Conservation (phyloP, 2,329 filamentous ascomycete genomes). For the Periglandula ipomoeae region DNA sequence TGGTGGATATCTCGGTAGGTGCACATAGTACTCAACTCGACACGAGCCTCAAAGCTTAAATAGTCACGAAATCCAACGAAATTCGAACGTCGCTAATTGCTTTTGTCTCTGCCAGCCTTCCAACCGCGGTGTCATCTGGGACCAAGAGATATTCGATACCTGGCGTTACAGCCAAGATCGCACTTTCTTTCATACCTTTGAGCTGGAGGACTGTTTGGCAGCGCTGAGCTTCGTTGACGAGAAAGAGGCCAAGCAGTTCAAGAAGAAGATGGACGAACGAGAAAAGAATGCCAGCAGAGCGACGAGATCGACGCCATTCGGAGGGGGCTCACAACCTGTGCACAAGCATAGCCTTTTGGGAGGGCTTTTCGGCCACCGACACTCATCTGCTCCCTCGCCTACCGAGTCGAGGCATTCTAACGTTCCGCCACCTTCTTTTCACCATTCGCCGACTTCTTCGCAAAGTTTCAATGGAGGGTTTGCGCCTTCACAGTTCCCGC, state of each 20-base stretch:
- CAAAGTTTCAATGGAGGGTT: slow-evolving; percentile 37
- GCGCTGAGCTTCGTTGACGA: slow-evolving; percentile 91
- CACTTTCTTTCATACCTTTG: slow-evolving; percentile 96
- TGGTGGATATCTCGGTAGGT: slow-evolving; percentile 86
- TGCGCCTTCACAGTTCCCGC: slow-evolving; percentile 46
- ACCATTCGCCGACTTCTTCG: slow-evolving; percentile 31
- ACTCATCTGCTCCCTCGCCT: slow-evolving; percentile 48
- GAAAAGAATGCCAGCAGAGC: slow-evolving; percentile 93
- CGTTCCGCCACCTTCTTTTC: slow-evolving; percentile 25
- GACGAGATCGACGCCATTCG: slow-evolving; percentile 71
- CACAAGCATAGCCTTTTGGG: slow-evolving; percentile 44
- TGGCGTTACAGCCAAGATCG: slow-evolving; percentile 96
- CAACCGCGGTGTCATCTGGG: slow-evolving; percentile 83
- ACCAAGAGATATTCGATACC: slow-evolving; percentile 93
- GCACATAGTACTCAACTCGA: slow-evolving; percentile 4
- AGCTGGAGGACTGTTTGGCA: slow-evolving; percentile 84
- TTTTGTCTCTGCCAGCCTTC: slow-evolving; percentile 46
- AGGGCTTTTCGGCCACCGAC: slow-evolving; percentile 52
- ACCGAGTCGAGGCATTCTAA: slow-evolving; percentile 41
- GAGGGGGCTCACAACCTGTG: slow-evolving; percentile 33
- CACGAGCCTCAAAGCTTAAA: too few relatives aligned
- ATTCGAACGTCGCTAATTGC: background rate
- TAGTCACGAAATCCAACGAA: background rate
- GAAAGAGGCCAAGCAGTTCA: slow-evolving; percentile 93
- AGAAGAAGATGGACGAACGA: slow-evolving; percentile 93